Base-by-base conservation (phyloP, 2,329 filamentous ascomycete species). In the Xylaria polymorpha region DNA sequence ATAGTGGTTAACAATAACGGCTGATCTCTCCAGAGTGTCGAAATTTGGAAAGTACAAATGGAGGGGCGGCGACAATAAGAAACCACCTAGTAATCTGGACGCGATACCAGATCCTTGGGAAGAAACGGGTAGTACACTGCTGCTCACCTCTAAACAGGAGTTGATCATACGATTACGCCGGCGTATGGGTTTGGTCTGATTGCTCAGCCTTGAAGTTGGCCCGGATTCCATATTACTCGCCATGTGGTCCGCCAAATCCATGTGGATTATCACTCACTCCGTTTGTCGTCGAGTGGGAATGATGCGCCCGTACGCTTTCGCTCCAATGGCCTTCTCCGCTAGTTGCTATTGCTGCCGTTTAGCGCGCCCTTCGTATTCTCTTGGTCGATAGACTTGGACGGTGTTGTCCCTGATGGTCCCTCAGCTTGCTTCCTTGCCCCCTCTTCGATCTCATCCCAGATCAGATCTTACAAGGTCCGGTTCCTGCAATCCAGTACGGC, bases 121-220 rank as follows among this genome's bases (percentile, higher is more conserved):
- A 44, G 61, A 51, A 41, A 50, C 7, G 29, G 51, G 25, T 62
- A 29, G 39, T 35, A 55, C 35, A 46, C 48, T 58, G 56, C 51
- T 18, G 56, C 68, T 71, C 64, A 72, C 71, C 68, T 91, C 88
- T 41, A 91, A 85, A 77, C 90, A 93, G 35, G 88, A 91, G 70
- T 87, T 87, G 79, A 92, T 90, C 83, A 91, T 86, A 75, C 88
- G 85, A 82, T 91, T 87, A 71, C 90, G 84, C 53, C 89, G 83
- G 39, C 87, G 84, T 68, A 89, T 87, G 2, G 83, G 83, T 69
- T 81, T 84, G 57, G 75, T 51, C 56, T 75, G 75, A 64, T 66
- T 71, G 48, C 61, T 67, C 39, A 64, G 67, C 66, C 72, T 73
- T 60, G 75, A 72, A 39, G 73, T 56, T 48, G 69, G 68, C 29